Evolutionary conservation across 2,329 filamentous ascomycete genomes (phyloP), one percentile per base, ranked within the genome.

Genomic region (Alternaria gansuensis): DNA sequence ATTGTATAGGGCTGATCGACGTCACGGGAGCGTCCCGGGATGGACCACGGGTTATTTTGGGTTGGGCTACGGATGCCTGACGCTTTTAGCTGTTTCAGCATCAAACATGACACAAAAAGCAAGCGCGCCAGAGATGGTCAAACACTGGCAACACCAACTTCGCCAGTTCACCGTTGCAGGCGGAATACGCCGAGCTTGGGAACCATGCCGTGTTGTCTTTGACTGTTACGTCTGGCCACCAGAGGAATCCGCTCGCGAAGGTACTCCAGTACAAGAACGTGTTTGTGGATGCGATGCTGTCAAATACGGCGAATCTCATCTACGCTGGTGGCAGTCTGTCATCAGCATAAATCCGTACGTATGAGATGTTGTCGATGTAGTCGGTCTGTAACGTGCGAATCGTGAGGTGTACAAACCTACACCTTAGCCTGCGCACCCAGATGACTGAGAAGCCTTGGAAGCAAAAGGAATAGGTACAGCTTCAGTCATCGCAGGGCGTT

Each of bases 31-130:
- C 49, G 40, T 57, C 49, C 54, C 54, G 40, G 33, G 29, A 45
- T 54, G 44, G 29, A 46, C 26, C 50, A 43, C 24, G 28, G 14
- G 21, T 17, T 29, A 54, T 45, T 54, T 57, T 52, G n/a, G 43
- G 33, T 57, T 26, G n/a, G 23, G 21, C 39, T 31, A 43, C 29
- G 29, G 39, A 31, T 23, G 41, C 55, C 24, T 31, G 50, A 39
- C 51, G 14, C 13, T 31, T n/a, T 49, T 37, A 37, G 51, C 17
- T 36, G 56, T 59, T 59, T 59, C 56, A 55, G 44, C 51, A n/a
- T 39, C 23, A 29, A 33, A 23, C 45, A 28, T 55, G 51, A 44
- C 39, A 45, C 51, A 44, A 55, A 34, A 54, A 50, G 44, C 44
- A 59, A 55, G 44, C 28, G 23, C 39, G 28, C 14, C 43, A 43